A percentile compares a stretch with the other conserved stretches of the same genome.
Conservation (phyloP, 176 grass and related monocot genomes). For the Elymus sibiricus region DNA sequence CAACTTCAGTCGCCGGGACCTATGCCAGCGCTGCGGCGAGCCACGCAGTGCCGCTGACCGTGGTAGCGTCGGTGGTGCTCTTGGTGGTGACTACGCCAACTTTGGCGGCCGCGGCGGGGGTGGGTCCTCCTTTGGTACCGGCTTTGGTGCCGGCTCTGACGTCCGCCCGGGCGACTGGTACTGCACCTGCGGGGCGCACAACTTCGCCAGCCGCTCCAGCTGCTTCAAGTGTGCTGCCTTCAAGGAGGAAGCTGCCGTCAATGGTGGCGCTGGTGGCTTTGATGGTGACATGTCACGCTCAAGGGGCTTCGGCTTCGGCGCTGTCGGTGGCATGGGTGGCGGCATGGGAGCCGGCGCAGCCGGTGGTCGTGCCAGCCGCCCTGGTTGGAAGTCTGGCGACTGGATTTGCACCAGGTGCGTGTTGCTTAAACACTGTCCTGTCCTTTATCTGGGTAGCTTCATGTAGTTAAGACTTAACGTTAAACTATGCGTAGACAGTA, state of each 20-base stretch:
- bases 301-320: constrained; percentile 60
- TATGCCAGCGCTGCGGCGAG: constrained; percentile 85
- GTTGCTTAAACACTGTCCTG: not conserved
- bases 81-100: constrained; percentile 56
- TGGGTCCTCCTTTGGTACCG: constrained; percentile 54
- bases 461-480: not conserved
- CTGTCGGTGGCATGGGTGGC: constrained; percentile 19
- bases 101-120: constrained; percentile 61
- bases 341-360: not conserved
- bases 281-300: constrained; percentile 67
- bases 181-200: constrained; percentile 85
- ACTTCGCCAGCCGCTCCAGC: constrained; percentile 94
- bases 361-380: constrained; percentile 43
- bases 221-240: constrained; percentile 88
- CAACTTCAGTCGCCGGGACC: constrained; percentile 92
- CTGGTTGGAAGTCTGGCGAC: constrained; percentile 90
- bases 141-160: constrained; percentile 62
- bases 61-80: constrained; percentile 29
- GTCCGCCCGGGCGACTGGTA: constrained; percentile 97
- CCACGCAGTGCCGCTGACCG: constrained; percentile 53
- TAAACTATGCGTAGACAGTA: not conserved
- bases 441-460: not conserved
- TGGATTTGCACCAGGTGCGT: constrained; percentile 95
- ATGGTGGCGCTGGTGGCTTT: constrained; percentile 59
- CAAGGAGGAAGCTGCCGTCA: constrained; percentile 74